Evolutionary conservation across 2,329 filamentous ascomycete species (phyloP).

Genomic region (Penicillium capsulatum): DNA sequence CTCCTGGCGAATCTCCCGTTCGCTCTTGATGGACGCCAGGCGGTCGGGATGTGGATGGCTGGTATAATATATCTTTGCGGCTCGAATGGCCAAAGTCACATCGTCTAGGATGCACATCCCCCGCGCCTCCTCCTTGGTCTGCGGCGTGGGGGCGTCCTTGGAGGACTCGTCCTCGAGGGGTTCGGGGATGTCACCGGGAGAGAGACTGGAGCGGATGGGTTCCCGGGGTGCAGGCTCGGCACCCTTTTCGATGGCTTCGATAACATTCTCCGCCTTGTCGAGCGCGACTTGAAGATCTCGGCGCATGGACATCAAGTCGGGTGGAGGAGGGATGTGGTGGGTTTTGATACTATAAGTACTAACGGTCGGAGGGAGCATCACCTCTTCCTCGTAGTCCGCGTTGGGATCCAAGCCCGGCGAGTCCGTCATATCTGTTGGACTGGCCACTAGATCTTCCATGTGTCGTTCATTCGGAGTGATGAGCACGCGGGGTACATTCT

Average conservation of each 20-base stretch:
- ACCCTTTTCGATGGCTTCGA: constrained; percentile 48
- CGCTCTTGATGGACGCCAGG: constrained; percentile 79
- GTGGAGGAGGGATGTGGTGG: constrained; percentile 76
- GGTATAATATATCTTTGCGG: constrained; percentile 95
- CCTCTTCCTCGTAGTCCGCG: constrained; percentile 52
- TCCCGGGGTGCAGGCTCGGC: constrained; percentile 28
- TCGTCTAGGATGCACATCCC: constrained; percentile 90
- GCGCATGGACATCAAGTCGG: constrained; percentile 75
- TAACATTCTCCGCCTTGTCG: constrained; percentile 62
- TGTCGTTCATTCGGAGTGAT: constrained; percentile 39
- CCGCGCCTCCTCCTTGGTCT: constrained; percentile 79
- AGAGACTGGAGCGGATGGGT: constrained; percentile 30
- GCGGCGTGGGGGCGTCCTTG: constrained; percentile 34
- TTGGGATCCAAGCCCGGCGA: constrained; percentile 48
- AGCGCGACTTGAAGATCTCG: constrained; percentile 64
- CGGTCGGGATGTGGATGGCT: constrained; percentile 82
- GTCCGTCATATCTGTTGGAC: constrained; percentile 45
- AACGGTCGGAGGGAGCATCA: constrained; percentile 92
- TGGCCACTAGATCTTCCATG: constrained; percentile 47
- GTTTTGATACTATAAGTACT: constrained; percentile 90
- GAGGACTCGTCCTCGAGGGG: constrained; percentile 40
- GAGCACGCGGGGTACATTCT: constrained; percentile 40
- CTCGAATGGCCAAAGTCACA: constrained; percentile 89
- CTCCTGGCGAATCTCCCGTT: constrained; percentile 79
- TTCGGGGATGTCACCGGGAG: constrained; percentile 35